A percentile compares a stretch with the other conserved stretches of the same genome.
phyloP scores from a whole-genome alignment of 148 eudicot genomes.

The Diospyros lotus region DNA sequence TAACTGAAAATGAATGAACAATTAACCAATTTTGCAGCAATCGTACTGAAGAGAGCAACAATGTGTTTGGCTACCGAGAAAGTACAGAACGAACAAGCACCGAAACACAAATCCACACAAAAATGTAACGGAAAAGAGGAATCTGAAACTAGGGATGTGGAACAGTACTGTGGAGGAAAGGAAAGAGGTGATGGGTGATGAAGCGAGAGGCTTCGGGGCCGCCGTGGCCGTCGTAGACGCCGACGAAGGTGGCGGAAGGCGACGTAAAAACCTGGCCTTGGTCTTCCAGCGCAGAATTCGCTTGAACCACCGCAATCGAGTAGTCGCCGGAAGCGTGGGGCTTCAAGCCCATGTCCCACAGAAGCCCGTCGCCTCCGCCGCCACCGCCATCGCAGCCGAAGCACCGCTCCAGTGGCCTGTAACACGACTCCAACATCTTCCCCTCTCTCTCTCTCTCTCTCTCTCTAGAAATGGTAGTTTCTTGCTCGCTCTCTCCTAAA shows the following conservation, averaged over 20 bases:
- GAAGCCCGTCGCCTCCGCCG: slow-evolving; percentile 6
- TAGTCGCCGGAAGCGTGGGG: slow-evolving; percentile 14
- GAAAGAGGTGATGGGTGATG: slow-evolving; percentile 8
- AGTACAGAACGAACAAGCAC: neutral
- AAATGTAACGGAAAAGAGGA: too few species aligned
- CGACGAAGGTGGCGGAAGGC: slow-evolving; percentile 10
- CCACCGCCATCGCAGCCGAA: slow-evolving; percentile 9
- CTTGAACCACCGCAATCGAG: slow-evolving; percentile 14
- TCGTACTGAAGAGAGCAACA: too few species aligned
- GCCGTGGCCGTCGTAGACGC: slow-evolving; percentile 10
- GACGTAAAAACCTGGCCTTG: slow-evolving; percentile 15
- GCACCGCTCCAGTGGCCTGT: slow-evolving; percentile 22
- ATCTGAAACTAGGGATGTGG: neutral
- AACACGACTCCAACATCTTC: slow-evolving; percentile 22
- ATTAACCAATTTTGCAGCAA: neutral
- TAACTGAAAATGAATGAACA: too few species aligned
- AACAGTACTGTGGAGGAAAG: slow-evolving; percentile 9
- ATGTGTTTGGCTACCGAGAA: neutral
- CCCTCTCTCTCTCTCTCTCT: neutral
- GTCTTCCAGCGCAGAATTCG: slow-evolving; percentile 12
- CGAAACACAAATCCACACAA: neutral
- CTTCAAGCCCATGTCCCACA: slow-evolving; percentile 13
- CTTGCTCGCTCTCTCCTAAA: neutral
- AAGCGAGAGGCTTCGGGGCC: slow-evolving; percentile 10
- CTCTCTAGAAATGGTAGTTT: too few species aligned